phyloP scores from a whole-genome alignment of 345 rosid species.

The Melaleuca quinquenervia region DNA sequence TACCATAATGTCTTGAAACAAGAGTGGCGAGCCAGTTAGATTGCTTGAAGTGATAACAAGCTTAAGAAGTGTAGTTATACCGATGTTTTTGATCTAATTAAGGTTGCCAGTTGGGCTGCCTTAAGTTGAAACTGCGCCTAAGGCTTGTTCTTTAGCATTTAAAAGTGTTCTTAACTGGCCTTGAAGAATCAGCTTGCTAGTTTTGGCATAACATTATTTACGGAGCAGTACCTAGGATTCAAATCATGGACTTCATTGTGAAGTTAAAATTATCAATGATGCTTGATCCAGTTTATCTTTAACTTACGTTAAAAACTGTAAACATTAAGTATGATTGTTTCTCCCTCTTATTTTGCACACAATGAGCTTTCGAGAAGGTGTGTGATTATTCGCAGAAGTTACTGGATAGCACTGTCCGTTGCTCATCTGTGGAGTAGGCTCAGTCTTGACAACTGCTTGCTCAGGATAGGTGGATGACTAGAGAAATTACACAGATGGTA shows the following conservation, averaged over 20 bases:
- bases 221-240: not conserved
- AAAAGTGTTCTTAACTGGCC: not conserved
- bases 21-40: not conserved
- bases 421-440: not conserved
- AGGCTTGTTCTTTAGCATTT: not conserved
- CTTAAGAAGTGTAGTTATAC: not conserved
- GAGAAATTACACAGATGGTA: not conserved
- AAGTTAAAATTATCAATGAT: not conserved
- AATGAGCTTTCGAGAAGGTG: not conserved
- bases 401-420: not conserved
- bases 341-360: not conserved
- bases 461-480: not conserved
- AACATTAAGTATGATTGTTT: not conserved
- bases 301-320: not conserved
- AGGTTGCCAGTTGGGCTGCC: not conserved
- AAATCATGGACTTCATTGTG: not conserved
- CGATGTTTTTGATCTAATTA: not conserved
- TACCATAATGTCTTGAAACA: not conserved
- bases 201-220: not conserved
- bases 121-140: not conserved
- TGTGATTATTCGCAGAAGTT: not conserved
- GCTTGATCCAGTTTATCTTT: not conserved
- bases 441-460: not conserved
- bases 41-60: not conserved
- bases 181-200: not conserved